phyloP scores from a whole-genome alignment of 306 rosid genomes.

The Cicer chorassanicum region DNA sequence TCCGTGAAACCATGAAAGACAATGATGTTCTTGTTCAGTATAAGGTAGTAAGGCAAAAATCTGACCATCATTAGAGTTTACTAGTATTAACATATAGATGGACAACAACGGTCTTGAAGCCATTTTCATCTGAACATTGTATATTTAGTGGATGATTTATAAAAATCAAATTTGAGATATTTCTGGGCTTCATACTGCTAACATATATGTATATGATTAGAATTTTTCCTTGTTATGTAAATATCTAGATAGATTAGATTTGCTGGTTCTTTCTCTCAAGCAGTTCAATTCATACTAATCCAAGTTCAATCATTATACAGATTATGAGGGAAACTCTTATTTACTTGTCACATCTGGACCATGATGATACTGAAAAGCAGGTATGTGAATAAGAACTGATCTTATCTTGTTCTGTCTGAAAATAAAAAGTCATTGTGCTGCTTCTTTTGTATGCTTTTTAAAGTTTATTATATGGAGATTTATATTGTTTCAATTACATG shows the following conservation, averaged over 20 bases:
- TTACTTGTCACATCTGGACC: conserved; percentile 96
- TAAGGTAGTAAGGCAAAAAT: conserved; percentile 58
- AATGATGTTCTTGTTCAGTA: conserved; percentile 98
- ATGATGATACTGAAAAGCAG: conserved; percentile 94
- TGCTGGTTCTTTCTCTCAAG: neutral
- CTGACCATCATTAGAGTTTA: neutral
- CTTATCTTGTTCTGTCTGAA: neutral
- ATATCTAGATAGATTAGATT: neutral
- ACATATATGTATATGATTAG: neutral
- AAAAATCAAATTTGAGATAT: neutral
- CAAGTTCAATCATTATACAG: conserved; percentile 56
- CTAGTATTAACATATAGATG: neutral
- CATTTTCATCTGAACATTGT: neutral
- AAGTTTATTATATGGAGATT: neutral
- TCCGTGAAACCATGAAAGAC: conserved; percentile 97
- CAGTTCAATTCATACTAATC: neutral
- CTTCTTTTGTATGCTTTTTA: conserved; percentile 16
- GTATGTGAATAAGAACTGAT: conserved; percentile 48
- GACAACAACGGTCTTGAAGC: neutral
- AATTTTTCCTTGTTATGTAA: neutral
- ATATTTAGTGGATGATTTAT: neutral
- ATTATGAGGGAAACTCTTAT: conserved; percentile 98
- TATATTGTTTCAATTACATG: neutral
- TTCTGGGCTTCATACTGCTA: neutral
- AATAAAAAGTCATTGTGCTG: neutral